Percentiles rank a stretch among this genome's conserved stretches.
Evolutionary conservation across 2,329 filamentous ascomycete species (phyloP).

Genomic region (Rutstroemia sp.): DNA sequence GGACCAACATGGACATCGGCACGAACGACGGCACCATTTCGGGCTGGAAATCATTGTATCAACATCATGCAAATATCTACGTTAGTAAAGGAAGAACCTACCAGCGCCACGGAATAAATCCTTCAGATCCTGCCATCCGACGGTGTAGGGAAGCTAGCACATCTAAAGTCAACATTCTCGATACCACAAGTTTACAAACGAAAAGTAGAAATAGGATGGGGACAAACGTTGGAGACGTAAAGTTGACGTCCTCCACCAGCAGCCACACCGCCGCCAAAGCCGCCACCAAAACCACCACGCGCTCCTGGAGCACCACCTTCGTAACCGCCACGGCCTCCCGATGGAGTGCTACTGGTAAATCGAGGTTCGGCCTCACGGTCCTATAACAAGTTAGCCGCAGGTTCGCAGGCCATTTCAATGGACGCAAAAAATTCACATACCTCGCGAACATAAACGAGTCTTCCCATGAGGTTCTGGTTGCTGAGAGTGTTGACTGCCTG

Average conservation of each 20-base stretch:
- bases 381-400: slow-evolving; percentile 38
- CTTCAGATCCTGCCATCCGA: slow-evolving; percentile 98
- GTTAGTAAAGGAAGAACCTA: slow-evolving; percentile 45
- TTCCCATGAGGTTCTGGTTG: slow-evolving; percentile 98
- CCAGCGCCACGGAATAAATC: slow-evolving; percentile 97
- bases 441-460: slow-evolving; percentile 97
- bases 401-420: not conserved
- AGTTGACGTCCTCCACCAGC: slow-evolving; percentile 75
- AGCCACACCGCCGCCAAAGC: slow-evolving; percentile 35
- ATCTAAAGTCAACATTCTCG: slow-evolving; percentile 32
- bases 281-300: slow-evolving; percentile 20
- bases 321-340: slow-evolving; percentile 56
- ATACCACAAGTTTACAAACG: slow-evolving; percentile 24
- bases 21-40: slow-evolving; percentile 75
- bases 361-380: slow-evolving; percentile 97
- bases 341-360: slow-evolving; percentile 67
- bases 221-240: slow-evolving; percentile 96
- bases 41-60: slow-evolving; percentile 34
- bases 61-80: slow-evolving; percentile 19
- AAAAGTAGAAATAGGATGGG: slow-evolving; percentile 26
- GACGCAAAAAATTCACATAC: slow-evolving; percentile 41
- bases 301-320: slow-evolving; percentile 7
- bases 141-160: slow-evolving; percentile 83
- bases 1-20: slow-evolving; percentile 91
- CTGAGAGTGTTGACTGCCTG: slow-evolving; percentile 94